Base-by-base conservation (phyloP, 2,329 filamentous ascomycete species). In the Alternaria triticimaculans region DNA sequence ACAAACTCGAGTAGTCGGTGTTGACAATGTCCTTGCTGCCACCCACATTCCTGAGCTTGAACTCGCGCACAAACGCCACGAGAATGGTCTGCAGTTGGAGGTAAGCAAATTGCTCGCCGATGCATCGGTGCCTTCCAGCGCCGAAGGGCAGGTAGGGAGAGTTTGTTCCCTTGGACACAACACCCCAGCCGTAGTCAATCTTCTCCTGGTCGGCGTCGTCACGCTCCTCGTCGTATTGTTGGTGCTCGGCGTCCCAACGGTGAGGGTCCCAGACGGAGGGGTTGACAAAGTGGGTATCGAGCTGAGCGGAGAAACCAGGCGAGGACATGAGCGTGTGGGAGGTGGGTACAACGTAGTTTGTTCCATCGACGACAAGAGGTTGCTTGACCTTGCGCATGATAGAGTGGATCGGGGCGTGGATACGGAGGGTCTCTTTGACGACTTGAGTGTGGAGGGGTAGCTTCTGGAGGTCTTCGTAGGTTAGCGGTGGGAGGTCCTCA, bases 41-140 rank as follows among this genome's bases (percentile, higher is more conserved):
- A 72, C 92, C 89, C 3, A 89, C 80, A 72, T 93, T 96, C 76
- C 86, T 85, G 79, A 97, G 88, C 83, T 93, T 95, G 84, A 97
- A 92, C 57, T 89, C 79, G 54, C 93, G 87, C 44, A 97, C 91
- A 69, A 94, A 83, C 62, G 89, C 89, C 55, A 90, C 93, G 12
- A 90, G 84, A 70, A 98, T 96, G 48, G 93, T 94, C 78, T 94
- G 91, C 66, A 98, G 85, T 83, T 98, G 95, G 62, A 96, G 86
- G 78, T 96, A 97, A 71, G 95, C 95, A 80, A 97, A 98, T 76
- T 97, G 93, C 85, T 98, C 95, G 69, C 95, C 95, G 76, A 98
- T 97, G 82, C 95, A 98, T 70, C 95, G 87, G 82, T 98, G 95
- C 71, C 95, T 87, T 45, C 95, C 95, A 28, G 94, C 95, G 62